Evolutionary conservation across 139 green algal genomes (phyloP), one percentile per base, ranked within the genome.

Genomic region (Pedinophyceae sp.): DNA sequence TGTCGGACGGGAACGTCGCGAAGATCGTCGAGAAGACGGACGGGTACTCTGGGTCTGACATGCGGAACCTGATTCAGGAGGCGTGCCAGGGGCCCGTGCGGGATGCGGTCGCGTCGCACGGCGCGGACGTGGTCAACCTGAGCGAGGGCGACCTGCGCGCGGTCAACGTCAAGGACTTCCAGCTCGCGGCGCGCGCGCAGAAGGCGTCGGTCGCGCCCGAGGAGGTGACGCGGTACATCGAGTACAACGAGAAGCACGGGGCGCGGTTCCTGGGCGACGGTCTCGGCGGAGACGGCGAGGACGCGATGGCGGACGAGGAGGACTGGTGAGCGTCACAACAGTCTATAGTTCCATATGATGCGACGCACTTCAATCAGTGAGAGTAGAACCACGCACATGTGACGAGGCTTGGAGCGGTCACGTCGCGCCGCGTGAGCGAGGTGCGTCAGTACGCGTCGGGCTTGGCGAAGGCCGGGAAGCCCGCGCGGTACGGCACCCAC

Each of bases 21-120:
- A 88, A 92, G 70, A 54, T 94, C 28, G 75, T 89, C 24, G 46
- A 46, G 27, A 83, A 77, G 62, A 93, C 83, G 6, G 65, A 75
- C 1, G 76, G 79, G 43, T 86, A 89, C 66, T 81, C 67, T 16
- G 85, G 84, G 25, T 84, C 73, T 15, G 91, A 98, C 74, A 93
- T 98, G 81, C 70, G 71, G 57, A 81, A 86, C 51, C 70, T 96
- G 7, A 82, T 96, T 15, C 77, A 94, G 59, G 90, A 97, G 64
- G 90, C 89, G 20, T 92, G 80, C 61, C 78, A 92, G 59, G 80
- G 76, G 6, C 82, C 88, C 1, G 69, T 95, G 43, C 65, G 88
- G 3, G 82, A 94, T 34, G 76, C 72, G 2, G 62, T 81, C 54
- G 39, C 40, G 60, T 28, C 27, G 30, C 46, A 57, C 17, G 54